Percentiles rank a stretch among this genome's conserved stretches.
phyloP scores from a whole-genome alignment of 495 filamentous ascomycete genomes.

The Trichoderma reesei region DNA sequence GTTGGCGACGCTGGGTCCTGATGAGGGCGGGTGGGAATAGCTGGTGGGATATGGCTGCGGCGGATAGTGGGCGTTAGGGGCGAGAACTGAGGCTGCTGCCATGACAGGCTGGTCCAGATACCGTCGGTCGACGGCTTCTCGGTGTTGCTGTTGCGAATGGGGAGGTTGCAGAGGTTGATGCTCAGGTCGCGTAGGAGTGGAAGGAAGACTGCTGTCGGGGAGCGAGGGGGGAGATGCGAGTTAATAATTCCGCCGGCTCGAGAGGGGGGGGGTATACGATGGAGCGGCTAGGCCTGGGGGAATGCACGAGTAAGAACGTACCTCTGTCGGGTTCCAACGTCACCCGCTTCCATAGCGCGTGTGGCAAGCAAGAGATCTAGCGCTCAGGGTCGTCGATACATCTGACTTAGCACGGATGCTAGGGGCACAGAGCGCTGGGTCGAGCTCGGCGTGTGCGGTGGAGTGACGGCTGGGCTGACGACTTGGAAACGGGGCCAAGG shows the following conservation, averaged over 20 bases:
- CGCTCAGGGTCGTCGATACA: constrained; percentile 23
- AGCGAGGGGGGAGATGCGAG: constrained; percentile 8
- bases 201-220: constrained; percentile 15
- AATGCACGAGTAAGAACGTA: constrained; percentile 24
- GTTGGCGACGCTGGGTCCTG: constrained; percentile 25
- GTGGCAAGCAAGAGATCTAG: constrained; percentile 20
- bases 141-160: constrained; percentile 24
- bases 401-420: constrained; percentile 17
- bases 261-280: constrained; percentile 14
- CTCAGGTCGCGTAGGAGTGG: constrained; percentile 15
- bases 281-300: not conserved
- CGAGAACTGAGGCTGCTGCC: constrained; percentile 39
- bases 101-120: constrained; percentile 33
- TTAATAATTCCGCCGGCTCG: not conserved
- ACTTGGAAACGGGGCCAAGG: constrained; percentile 4
- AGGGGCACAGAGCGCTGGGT: constrained; percentile 7
- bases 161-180: constrained; percentile 18
- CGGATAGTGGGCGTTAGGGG: constrained; percentile 33
- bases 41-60: constrained; percentile 26
- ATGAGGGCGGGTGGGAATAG: constrained; percentile 30
- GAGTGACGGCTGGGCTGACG: constrained; percentile 3
- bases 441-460: constrained; percentile 5
- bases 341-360: constrained; percentile 45
- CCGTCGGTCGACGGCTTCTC: constrained; percentile 26
- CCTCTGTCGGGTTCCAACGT: constrained; percentile 40